A percentile compares a stretch with the other conserved stretches of the same genome.
Evolutionary conservation across 352 stramenopile species (phyloP).

Genomic region (Phytophthora nicotianae): DNA sequence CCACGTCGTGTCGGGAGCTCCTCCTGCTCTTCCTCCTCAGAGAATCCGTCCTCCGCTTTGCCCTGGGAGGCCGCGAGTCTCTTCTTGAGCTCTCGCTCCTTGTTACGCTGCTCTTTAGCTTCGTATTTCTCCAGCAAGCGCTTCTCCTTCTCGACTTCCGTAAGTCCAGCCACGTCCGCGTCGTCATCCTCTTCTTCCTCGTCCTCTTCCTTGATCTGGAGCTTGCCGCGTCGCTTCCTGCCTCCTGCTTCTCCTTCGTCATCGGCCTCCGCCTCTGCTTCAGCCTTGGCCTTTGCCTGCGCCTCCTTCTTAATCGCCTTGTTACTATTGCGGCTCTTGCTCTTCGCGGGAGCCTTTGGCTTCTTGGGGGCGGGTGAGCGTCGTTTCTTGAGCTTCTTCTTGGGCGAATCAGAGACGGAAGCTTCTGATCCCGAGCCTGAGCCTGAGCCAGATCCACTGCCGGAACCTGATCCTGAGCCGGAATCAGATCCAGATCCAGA

Average conservation of each 20-base stretch:
- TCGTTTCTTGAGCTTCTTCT: slow-evolving; percentile 62
- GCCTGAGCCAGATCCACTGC: slow-evolving; percentile 38
- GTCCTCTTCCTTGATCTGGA: slow-evolving; percentile 43
- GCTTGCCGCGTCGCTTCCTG: slow-evolving; percentile 39
- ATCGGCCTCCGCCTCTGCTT: slow-evolving; percentile 62
- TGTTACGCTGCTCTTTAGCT: slow-evolving; percentile 80
- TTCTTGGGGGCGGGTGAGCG: slow-evolving; percentile 41
- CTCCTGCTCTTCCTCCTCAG: slow-evolving; percentile 48
- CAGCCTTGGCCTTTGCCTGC: slow-evolving; percentile 43
- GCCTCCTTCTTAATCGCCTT: slow-evolving; percentile 39
- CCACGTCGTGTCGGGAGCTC: slow-evolving; percentile 60
- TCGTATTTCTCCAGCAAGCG: slow-evolving; percentile 88
- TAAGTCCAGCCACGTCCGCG: slow-evolving; percentile 69
- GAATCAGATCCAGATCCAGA: slow-evolving; percentile 42
- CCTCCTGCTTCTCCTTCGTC: slow-evolving; percentile 47
- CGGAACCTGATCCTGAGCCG: slow-evolving; percentile 43
- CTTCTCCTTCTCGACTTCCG: slow-evolving; percentile 89
- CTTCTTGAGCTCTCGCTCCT: slow-evolving; percentile 86
- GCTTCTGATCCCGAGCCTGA: slow-evolving; percentile 39
- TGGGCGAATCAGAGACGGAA: slow-evolving; percentile 30
- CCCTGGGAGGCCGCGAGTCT: slow-evolving; percentile 65
- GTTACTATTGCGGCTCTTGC: slow-evolving; percentile 24
- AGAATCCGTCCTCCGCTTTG: slow-evolving; percentile 42
- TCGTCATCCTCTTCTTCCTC: slow-evolving; percentile 63
- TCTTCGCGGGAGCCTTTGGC: slow-evolving; percentile 42